phyloP scores from a whole-genome alignment of 2,329 filamentous ascomycete species.

The Diaporthe ilicicola region DNA sequence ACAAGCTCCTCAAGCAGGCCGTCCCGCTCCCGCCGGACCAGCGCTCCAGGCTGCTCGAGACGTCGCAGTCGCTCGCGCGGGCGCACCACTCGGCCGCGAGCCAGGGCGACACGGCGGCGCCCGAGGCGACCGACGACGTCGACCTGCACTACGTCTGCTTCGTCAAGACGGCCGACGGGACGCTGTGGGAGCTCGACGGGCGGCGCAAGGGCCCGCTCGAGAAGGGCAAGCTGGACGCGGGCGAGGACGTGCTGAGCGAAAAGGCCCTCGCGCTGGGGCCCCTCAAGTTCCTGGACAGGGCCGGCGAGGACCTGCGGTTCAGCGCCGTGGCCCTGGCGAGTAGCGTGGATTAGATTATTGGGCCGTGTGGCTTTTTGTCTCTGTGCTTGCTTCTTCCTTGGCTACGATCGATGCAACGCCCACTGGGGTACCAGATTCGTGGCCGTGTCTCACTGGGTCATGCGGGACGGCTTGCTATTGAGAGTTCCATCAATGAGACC shows the following conservation, averaged over 20 bases:
- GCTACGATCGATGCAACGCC: too few species aligned
- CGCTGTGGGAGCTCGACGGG: constrained; percentile 68
- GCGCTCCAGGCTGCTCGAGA: constrained; percentile 79
- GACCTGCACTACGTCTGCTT: constrained; percentile 98
- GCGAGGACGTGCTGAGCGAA: constrained; percentile 78
- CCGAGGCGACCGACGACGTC: constrained; percentile 80
- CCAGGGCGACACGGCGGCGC: constrained; percentile 80
- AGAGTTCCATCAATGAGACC: constrained; percentile 9
- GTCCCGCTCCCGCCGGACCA: constrained; percentile 71
- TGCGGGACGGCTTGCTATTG: not conserved
- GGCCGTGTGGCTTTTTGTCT: not conserved
- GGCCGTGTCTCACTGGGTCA: too few species aligned
- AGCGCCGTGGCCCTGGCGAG: constrained; percentile 66
- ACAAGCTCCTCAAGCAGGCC: constrained; percentile 73
- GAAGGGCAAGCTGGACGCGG: constrained; percentile 61
- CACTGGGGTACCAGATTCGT: not conserved
- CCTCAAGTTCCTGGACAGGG: constrained; percentile 64
- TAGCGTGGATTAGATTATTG: constrained; percentile 51
- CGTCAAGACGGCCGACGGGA: constrained; percentile 76
- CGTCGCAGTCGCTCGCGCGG: constrained; percentile 75
- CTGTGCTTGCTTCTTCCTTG: not conserved
- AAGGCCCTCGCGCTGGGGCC: constrained; percentile 77
- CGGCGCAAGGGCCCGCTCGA: constrained; percentile 65
- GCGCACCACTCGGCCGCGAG: constrained; percentile 83
- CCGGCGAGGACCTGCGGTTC: constrained; percentile 65